These are phyloP conservation scores for Helianthus tuberosus DNA, from an alignment of 129 eudicot species.

Conservation along the genomic window DNA sequence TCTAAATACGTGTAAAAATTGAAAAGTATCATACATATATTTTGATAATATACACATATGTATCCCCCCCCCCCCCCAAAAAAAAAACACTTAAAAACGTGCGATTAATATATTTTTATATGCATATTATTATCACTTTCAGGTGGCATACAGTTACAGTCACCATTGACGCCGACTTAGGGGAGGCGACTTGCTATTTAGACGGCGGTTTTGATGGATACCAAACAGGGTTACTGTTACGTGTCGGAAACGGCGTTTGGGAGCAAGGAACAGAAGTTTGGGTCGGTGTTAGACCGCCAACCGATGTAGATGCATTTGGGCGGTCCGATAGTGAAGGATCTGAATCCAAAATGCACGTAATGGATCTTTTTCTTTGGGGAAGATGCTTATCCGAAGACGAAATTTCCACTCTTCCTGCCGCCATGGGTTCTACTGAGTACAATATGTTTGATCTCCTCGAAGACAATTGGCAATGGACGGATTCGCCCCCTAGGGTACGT, in stretches of 20 bases:
- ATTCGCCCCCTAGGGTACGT: slow-evolving; percentile 91
- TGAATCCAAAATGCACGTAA: slow-evolving; percentile 92
- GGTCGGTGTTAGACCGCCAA: slow-evolving; percentile 93
- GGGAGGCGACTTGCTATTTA: slow-evolving; percentile 91
- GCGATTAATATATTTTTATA: neutral
- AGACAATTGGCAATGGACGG: slow-evolving; percentile 98
- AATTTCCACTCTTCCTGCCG: slow-evolving; percentile 77
- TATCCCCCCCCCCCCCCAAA: too few relatives aligned
- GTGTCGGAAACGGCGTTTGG: slow-evolving; percentile 70
- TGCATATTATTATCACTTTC: slow-evolving; percentile 10
- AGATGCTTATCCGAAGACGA: slow-evolving; percentile 94
- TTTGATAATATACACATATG: too few relatives aligned
- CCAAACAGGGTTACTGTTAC: slow-evolving; percentile 74
- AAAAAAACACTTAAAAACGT: too few relatives aligned
- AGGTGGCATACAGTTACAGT: slow-evolving; percentile 98
- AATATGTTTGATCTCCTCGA: slow-evolving; percentile 72
- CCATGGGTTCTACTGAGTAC: slow-evolving; percentile 72
- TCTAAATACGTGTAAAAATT: too few relatives aligned
- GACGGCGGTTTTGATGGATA: slow-evolving; percentile 96
- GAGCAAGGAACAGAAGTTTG: slow-evolving; percentile 92
- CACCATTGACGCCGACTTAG: slow-evolving; percentile 92
- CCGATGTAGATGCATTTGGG: slow-evolving; percentile 90
- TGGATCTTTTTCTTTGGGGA: slow-evolving; percentile 99
- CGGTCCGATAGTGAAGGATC: slow-evolving; percentile 97
- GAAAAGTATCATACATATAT: too few relatives aligned